A percentile compares a stretch with the other conserved stretches of the same genome.
phyloP scores from a whole-genome alignment of 257 asterid species.

The Eucommia ulmoides region DNA sequence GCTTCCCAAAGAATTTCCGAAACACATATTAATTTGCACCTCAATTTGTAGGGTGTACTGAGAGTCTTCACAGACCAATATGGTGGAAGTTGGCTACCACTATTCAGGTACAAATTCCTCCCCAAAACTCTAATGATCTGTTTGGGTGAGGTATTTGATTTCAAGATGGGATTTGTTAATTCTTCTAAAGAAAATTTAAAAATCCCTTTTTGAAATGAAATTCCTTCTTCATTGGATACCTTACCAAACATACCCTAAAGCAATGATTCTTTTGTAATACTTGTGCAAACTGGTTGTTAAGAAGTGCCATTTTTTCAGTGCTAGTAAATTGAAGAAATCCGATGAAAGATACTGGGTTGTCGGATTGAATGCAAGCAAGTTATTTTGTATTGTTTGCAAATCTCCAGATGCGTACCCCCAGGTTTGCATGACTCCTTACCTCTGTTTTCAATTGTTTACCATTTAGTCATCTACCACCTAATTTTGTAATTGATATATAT shows the following conservation, averaged over 20 bases:
- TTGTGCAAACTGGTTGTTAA: slow-evolving; percentile 5
- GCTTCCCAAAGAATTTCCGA: slow-evolving; percentile 1
- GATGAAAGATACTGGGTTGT: slow-evolving; percentile 83
- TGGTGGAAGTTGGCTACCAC: slow-evolving; percentile 92
- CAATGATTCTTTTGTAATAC: too few relatives aligned
- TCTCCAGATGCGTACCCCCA: slow-evolving; percentile 81
- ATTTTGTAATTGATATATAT: slow-evolving; percentile 9
- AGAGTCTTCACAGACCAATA: slow-evolving; percentile 69
- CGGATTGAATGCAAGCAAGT: slow-evolving; percentile 65
- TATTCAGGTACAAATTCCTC: slow-evolving; percentile 95
- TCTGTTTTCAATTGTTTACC: slow-evolving; percentile 6
- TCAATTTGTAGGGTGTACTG: slow-evolving; percentile 58
- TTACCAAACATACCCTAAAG: too few relatives aligned
- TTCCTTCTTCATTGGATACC: too few relatives aligned
- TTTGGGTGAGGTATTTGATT: too few relatives aligned
- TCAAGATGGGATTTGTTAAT: too few relatives aligned
- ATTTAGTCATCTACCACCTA: slow-evolving; percentile 6
- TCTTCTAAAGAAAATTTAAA: too few relatives aligned
- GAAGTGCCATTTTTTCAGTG: slow-evolving; percentile 23
- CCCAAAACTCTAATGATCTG: too few relatives aligned
- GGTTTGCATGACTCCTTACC: slow-evolving; percentile 29
- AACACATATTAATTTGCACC: slow-evolving; percentile 2
- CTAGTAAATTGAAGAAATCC: slow-evolving; percentile 56
- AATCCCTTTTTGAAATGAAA: too few relatives aligned
- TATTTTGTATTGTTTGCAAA: slow-evolving; percentile 84